These are phyloP conservation scores for Bolboschoenoplectus hybrid DNA, from an alignment of 202 grass and related monocot species.

Conservation along the genomic window DNA sequence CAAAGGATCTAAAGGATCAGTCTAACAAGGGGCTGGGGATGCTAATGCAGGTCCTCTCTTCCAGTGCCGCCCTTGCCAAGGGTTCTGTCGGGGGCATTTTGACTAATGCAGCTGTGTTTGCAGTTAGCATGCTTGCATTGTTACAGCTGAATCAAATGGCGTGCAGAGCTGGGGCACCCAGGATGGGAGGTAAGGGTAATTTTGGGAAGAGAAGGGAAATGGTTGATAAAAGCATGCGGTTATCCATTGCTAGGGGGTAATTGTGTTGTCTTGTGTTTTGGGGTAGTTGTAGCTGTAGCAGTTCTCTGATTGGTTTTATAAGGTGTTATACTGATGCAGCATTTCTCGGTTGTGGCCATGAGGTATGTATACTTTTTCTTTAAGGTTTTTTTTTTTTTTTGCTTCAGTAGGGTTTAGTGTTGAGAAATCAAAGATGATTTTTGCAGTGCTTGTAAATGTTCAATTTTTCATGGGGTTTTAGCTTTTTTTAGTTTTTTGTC, in stretches of 20 bases:
- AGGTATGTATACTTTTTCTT: slow-evolving; percentile 19
- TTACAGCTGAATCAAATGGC: slow-evolving; percentile 70
- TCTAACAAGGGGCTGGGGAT: slow-evolving; percentile 49
- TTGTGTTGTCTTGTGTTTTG: neutral
- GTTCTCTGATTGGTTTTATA: neutral
- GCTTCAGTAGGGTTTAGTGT: slow-evolving; percentile 38
- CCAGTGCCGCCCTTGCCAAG: slow-evolving; percentile 61
- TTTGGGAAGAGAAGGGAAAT: slow-evolving; percentile 54
- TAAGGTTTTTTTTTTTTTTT: slow-evolving; percentile 9
- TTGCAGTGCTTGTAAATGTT: slow-evolving; percentile 43
- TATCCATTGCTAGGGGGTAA: slow-evolving; percentile 68
- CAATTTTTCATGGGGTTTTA: slow-evolving; percentile 32
- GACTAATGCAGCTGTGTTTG: slow-evolving; percentile 66
- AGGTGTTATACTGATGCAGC: slow-evolving; percentile 15
- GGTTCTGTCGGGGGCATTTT: slow-evolving; percentile 57
- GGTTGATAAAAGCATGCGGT: slow-evolving; percentile 35
- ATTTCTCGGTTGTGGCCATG: neutral
- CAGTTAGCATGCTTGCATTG: slow-evolving; percentile 80
- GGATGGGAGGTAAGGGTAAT: slow-evolving; percentile 6
- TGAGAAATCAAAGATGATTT: slow-evolving; percentile 32
- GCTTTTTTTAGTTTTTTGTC: neutral
- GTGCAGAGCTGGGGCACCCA: slow-evolving; percentile 38
- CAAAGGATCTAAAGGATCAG: slow-evolving; percentile 34
- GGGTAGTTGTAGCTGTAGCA: neutral
- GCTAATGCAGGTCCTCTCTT: slow-evolving; percentile 55